Evolutionary conservation across 2,329 filamentous ascomycete genomes (phyloP).

Genomic region (Grosmannia clavigera): DNA sequence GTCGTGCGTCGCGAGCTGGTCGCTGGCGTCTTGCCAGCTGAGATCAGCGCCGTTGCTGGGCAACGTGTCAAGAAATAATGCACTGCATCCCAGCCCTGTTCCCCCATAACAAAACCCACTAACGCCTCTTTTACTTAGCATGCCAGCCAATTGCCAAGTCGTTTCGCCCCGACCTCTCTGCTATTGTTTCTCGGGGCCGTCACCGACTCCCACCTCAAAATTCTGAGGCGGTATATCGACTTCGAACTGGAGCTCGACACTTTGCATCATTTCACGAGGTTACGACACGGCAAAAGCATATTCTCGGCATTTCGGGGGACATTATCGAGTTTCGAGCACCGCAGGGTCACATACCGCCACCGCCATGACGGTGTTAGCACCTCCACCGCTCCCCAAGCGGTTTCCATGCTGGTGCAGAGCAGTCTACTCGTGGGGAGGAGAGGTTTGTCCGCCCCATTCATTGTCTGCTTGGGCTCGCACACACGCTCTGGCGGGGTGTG

Average conservation of each 20-base stretch:
- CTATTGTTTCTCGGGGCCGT: not conserved
- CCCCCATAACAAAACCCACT: not conserved
- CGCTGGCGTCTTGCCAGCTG: not conserved
- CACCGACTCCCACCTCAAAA: not conserved
- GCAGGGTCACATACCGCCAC: not conserved
- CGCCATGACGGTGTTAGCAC: conserved; percentile 3
- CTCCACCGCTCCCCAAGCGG: conserved; percentile 52
- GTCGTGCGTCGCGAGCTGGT: not conserved
- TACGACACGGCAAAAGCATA: not conserved
- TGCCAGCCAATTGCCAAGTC: not conserved
- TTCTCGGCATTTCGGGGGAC: not conserved
- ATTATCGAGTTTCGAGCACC: not conserved
- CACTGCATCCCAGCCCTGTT: not conserved
- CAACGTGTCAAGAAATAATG: not conserved
- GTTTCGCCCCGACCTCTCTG: not conserved
- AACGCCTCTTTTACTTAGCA: not conserved
- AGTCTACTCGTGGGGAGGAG: conserved; percentile 87
- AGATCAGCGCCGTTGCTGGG: not conserved
- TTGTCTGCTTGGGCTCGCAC: not conserved
- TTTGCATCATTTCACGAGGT: not conserved
- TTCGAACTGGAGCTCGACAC: not conserved
- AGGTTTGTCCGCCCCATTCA: conserved; percentile 32
- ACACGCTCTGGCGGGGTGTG: not conserved
- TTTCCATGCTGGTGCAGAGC: conserved; percentile 90
- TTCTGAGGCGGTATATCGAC: not conserved